A percentile compares a stretch with the other conserved stretches of the same genome.
These are phyloP conservation scores for Microbotryum intermedium DNA, from an alignment of 1,284 basidiomycete genomes.

Conservation along the genomic window DNA sequence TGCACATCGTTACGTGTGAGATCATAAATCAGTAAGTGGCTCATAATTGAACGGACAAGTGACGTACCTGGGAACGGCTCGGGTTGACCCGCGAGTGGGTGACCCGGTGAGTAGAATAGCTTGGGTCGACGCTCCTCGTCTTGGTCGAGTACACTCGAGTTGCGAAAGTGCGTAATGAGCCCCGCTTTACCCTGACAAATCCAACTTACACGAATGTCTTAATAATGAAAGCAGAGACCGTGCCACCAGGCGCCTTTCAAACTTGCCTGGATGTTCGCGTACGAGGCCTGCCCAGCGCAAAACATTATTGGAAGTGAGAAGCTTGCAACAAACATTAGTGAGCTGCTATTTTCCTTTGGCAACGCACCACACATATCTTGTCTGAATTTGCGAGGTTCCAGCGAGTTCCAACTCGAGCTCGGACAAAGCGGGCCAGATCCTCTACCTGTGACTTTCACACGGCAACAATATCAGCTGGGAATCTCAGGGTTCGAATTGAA, in stretches of 20 bases:
- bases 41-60: background rate
- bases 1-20: background rate
- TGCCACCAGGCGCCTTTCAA: too few species aligned
- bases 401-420: slow-evolving; percentile 54
- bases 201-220: too few species aligned
- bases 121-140: slow-evolving; percentile 68
- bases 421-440: slow-evolving; percentile 50
- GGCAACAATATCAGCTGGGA: too few species aligned
- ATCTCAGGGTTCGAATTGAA: too few species aligned
- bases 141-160: slow-evolving; percentile 28
- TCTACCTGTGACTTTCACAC: too few species aligned
- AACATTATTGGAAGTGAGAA: background rate
- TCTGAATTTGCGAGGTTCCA: slow-evolving; percentile 79
- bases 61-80: slow-evolving; percentile 58
- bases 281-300: background rate
- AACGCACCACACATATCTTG: slow-evolving; percentile 48
- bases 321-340: background rate
- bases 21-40: background rate
- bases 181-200: slow-evolving; percentile 62
- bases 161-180: slow-evolving; percentile 49
- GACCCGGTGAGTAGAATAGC: slow-evolving; percentile 67
- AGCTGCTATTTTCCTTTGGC: background rate
- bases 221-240: too few species aligned
- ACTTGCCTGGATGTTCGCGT: slow-evolving; percentile 27
- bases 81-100: slow-evolving; percentile 55